Conservation (phyloP, 345 rosid species). For the Lumnitzera racemosa region DNA sequence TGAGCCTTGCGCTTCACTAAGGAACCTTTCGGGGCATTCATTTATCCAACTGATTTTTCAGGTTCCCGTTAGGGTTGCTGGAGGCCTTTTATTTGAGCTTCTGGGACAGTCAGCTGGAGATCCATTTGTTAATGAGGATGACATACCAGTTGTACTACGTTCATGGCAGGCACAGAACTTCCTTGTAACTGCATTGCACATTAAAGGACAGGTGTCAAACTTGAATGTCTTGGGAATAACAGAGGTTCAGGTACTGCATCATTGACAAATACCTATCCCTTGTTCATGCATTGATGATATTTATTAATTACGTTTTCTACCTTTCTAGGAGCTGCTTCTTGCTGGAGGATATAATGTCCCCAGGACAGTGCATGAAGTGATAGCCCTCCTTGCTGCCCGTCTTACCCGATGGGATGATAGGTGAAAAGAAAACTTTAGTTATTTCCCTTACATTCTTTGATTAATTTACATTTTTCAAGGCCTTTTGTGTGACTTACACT, state of each 20-base stretch:
- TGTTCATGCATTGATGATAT: conserved; percentile 1
- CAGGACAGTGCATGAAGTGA: conserved; percentile 81
- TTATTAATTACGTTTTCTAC: conserved; percentile 3
- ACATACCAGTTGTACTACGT: conserved; percentile 81
- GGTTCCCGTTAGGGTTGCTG: conserved; percentile 98
- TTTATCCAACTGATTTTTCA: conserved; percentile 10
- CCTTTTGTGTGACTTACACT: too few species aligned
- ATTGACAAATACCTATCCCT: conserved; percentile 6
- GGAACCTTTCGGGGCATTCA: conserved; percentile 3
- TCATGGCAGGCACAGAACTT: conserved; percentile 98
- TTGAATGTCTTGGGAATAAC: conserved; percentile 68
- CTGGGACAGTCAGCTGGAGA: conserved; percentile 97
- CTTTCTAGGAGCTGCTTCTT: conserved; percentile 65
- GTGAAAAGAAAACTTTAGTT: conserved; percentile 21
- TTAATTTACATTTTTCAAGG: too few species aligned
- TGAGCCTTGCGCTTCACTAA: too few species aligned
- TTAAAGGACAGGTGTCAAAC: conserved; percentile 55
- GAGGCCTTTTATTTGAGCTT: conserved; percentile 93
- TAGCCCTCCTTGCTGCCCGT: conserved; percentile 69
- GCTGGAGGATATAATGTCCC: conserved; percentile 84
- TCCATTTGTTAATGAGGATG: conserved; percentile 85
- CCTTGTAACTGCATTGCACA: conserved; percentile 70
- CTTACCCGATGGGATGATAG: conserved; percentile 97
- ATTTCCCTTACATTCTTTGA: background rate
- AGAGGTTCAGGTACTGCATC: conserved; percentile 82